A percentile compares a stretch with the other conserved stretches of the same genome.
These are phyloP conservation scores for Scutellaria baicalensis DNA, from an alignment of 257 asterid genomes.

Conservation along the genomic window DNA sequence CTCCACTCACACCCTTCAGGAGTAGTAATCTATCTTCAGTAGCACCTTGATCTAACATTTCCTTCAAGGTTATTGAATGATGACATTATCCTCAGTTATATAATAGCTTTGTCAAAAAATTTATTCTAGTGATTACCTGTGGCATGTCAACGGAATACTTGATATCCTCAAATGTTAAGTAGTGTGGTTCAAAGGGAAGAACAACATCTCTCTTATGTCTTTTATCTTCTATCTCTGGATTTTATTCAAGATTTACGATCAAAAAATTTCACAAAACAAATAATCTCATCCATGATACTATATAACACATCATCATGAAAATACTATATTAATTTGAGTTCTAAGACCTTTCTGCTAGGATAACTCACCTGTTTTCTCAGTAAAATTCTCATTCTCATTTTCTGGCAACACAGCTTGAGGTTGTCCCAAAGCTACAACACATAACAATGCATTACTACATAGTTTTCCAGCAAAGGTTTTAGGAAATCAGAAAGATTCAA, in stretches of 20 bases:
- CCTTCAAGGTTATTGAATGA: conserved; percentile 17
- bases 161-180: conserved; percentile 36
- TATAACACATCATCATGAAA: not conserved
- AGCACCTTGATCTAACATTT: conserved; percentile 14
- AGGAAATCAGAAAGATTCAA: not conserved
- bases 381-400: conserved; percentile 14
- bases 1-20: conserved; percentile 53
- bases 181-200: conserved; percentile 55
- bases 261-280: not conserved
- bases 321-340: not conserved
- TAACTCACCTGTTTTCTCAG: conserved; percentile 18
- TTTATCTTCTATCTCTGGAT: conserved; percentile 5
- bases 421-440: conserved; percentile 46
- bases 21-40: conserved; percentile 41
- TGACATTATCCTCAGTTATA: not conserved
- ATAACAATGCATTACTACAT: not conserved
- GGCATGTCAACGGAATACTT: conserved; percentile 63
- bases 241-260: not conserved
- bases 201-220: conserved; percentile 18
- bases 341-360: not conserved
- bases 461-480: not conserved
- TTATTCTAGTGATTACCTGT: conserved; percentile 21
- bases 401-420: conserved; percentile 46
- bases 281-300: not conserved
- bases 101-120: not conserved